Evolutionary conservation across 176 grass and related monocot genomes (phyloP).

Genomic region (Carex myosuroides): DNA sequence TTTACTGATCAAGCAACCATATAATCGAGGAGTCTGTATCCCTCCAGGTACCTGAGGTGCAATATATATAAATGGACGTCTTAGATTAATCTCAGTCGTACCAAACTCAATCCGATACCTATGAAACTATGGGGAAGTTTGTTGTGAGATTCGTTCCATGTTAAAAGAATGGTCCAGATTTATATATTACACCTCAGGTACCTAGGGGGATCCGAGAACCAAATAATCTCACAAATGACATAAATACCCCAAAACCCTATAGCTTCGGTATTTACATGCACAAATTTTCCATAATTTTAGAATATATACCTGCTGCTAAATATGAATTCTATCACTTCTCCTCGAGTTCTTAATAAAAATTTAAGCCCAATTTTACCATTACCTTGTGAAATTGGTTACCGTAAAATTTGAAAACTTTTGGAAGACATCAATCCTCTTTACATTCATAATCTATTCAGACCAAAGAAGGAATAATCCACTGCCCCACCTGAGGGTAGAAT

Average conservation of each 20-base stretch:
- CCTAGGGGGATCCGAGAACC: neutral
- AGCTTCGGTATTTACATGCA: neutral
- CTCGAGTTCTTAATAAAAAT: neutral
- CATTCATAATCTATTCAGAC: neutral
- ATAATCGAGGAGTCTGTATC: no score
- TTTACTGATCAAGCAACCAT: slow-evolving; percentile 10
- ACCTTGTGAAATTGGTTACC: neutral
- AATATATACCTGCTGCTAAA: neutral
- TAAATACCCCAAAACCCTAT: slow-evolving; percentile 5
- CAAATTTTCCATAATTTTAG: neutral
- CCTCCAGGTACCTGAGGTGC: no score
- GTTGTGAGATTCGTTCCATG: no score
- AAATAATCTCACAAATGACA: neutral
- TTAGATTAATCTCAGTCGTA: no score
- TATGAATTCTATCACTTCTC: neutral
- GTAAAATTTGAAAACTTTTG: neutral
- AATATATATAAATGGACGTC: no score
- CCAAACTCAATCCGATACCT: no score
- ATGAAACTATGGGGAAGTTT: no score
- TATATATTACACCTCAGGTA: no score
- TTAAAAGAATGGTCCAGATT: no score
- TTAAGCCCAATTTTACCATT: neutral
- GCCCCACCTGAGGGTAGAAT: no score
- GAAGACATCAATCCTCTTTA: neutral
- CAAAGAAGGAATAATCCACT: neutral